A percentile compares a stretch with the other conserved stretches of the same genome.
Evolutionary conservation across 2,329 filamentous ascomycete genomes (phyloP).

Genomic region (Cadophora sp.): DNA sequence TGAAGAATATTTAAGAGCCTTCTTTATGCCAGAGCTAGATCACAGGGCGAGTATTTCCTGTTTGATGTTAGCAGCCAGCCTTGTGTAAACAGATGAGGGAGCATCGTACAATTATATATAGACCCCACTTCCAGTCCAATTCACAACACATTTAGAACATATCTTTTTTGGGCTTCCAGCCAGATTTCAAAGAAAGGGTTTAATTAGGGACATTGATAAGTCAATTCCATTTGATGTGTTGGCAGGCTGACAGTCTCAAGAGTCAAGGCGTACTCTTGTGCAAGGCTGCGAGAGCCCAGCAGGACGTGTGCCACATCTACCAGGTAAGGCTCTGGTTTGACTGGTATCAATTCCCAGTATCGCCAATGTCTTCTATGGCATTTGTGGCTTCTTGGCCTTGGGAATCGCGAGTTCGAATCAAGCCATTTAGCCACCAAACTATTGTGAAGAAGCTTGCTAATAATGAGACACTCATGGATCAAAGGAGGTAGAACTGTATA

Average conservation of each 20-base stretch:
- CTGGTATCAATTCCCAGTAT: not conserved
- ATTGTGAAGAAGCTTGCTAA: no score
- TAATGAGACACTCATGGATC: not conserved
- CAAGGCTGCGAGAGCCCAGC: not conserved
- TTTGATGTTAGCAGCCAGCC: not conserved
- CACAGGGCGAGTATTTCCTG: not conserved
- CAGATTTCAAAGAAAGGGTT: not conserved
- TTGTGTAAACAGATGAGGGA: not conserved
- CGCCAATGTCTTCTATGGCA: not conserved
- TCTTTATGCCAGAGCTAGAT: not conserved
- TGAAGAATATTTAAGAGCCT: not conserved
- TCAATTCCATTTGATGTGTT: not conserved
- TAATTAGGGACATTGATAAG: not conserved
- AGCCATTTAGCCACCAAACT: not conserved
- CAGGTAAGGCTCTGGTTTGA: not conserved
- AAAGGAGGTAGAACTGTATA: not conserved
- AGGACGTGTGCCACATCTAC: not conserved
- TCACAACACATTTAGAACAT: not conserved
- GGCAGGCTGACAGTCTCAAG: not conserved
- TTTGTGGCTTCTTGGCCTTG: no score
- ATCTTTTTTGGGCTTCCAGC: not conserved
- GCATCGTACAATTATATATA: not conserved
- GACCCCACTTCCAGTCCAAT: not conserved
- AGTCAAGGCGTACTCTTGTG: not conserved
- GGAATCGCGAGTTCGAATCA: no score